Evolutionary conservation across 148 eudicot species (phyloP).

Genomic region (Fagopyrum homotropicum): DNA sequence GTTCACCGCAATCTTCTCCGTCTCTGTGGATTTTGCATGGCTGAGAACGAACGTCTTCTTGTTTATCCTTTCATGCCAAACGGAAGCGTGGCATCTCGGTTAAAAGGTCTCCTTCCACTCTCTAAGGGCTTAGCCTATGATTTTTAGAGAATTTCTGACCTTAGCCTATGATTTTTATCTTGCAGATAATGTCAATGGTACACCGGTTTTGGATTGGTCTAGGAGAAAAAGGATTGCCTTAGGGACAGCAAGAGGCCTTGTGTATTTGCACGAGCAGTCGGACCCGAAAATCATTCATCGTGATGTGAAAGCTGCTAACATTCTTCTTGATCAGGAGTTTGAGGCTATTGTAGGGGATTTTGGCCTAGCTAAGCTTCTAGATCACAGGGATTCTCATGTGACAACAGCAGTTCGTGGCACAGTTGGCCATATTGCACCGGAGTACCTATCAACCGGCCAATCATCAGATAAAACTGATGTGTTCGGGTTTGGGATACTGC

Average conservation of each 20-base stretch:
- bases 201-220: conserved; percentile 18
- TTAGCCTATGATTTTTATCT: neutral
- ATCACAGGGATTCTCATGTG: conserved; percentile 21
- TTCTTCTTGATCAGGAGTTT: conserved; percentile 14
- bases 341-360: conserved; percentile 22
- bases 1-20: conserved; percentile 24
- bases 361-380: conserved; percentile 21
- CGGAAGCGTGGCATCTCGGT: conserved; percentile 21
- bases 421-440: conserved; percentile 18
- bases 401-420: conserved; percentile 23
- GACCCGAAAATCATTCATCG: conserved; percentile 16
- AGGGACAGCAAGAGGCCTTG: conserved; percentile 23
- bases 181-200: conserved; percentile 15
- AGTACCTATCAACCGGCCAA: conserved; percentile 13
- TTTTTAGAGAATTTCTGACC: neutral
- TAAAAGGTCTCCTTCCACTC: conserved; percentile 12
- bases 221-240: conserved; percentile 21
- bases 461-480: conserved; percentile 16
- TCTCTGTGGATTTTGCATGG: conserved; percentile 19
- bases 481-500: conserved; percentile 16
- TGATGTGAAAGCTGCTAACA: conserved; percentile 15
- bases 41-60: conserved; percentile 22
- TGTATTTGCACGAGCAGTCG: conserved; percentile 18
- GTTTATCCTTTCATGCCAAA: conserved; percentile 22
- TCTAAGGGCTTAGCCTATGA: neutral